Conservation (phyloP, 371 early-diverging fungal genomes). For the Mortierella sp. region DNA sequence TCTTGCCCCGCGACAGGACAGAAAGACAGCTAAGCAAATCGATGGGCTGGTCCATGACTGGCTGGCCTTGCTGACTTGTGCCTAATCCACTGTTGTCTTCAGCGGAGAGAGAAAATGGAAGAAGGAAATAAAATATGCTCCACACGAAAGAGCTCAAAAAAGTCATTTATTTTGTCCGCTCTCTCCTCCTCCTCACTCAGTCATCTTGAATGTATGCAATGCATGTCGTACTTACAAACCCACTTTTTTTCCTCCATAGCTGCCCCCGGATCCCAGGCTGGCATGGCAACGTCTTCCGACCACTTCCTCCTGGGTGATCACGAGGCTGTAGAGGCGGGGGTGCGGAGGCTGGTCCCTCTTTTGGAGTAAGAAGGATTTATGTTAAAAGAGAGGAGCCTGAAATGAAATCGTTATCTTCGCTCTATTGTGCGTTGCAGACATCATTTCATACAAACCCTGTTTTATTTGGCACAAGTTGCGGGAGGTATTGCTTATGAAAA, state of each 20-base stretch:
- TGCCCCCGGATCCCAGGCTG: background rate
- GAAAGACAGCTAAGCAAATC: background rate
- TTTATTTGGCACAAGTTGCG: background rate
- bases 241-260: background rate
- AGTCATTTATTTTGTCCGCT: background rate
- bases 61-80: background rate
- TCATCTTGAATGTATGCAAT: background rate
- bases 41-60: background rate
- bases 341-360: background rate
- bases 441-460: background rate
- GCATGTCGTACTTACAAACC: background rate
- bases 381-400: background rate
- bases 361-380: background rate
- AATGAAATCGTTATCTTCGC: background rate
- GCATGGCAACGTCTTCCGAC: background rate
- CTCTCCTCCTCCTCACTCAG: background rate
- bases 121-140: background rate
- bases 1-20: background rate
- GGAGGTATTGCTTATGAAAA: background rate
- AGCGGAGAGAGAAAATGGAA: constrained; percentile 9
- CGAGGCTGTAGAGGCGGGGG: background rate
- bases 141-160: background rate
- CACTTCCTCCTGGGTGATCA: background rate
- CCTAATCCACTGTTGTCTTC: background rate
- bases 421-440: too few species aligned